Evolutionary conservation across 331 rosid genomes (phyloP).

Genomic region (Quercus tomentella): DNA sequence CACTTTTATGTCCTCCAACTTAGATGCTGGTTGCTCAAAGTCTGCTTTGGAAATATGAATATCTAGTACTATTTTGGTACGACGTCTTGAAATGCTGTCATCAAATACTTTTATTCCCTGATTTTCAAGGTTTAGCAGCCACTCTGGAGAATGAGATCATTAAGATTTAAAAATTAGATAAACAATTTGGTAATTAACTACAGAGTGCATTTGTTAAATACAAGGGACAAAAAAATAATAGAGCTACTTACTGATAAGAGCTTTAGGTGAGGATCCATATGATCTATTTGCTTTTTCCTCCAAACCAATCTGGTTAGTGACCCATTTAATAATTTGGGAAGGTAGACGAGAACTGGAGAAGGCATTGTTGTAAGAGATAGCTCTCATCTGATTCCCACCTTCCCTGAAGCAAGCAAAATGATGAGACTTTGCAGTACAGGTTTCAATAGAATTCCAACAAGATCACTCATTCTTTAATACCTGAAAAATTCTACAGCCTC

Average conservation of each 20-base stretch:
- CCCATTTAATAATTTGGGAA: slow-evolving; percentile 49
- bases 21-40: slow-evolving; percentile 5
- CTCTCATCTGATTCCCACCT: slow-evolving; percentile 63
- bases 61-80: slow-evolving; percentile 31
- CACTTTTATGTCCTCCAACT: slow-evolving; percentile 27
- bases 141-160: slow-evolving; percentile 39
- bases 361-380: slow-evolving; percentile 47
- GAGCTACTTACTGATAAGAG: slow-evolving; percentile 54
- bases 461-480: slow-evolving; percentile 23
- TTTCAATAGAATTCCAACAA: slow-evolving; percentile 2
- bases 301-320: slow-evolving; percentile 31
- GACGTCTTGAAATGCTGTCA: slow-evolving; percentile 34
- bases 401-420: slow-evolving; percentile 35
- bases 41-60: slow-evolving; percentile 24
- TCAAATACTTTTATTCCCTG: slow-evolving; percentile 58
- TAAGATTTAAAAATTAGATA: slow-evolving; percentile 5
- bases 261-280: slow-evolving; percentile 45
- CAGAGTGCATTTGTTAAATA: neutral
- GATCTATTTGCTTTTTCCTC: slow-evolving; percentile 38
- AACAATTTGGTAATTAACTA: slow-evolving; percentile 9
- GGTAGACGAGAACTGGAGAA: slow-evolving; percentile 55
- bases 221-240: neutral
- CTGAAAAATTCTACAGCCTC: slow-evolving; percentile 60
- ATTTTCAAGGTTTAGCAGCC: slow-evolving; percentile 67
- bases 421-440: slow-evolving; percentile 7